Evolutionary conservation across 148 eudicot genomes (phyloP).

Genomic region (Rhododendron ovatum): DNA sequence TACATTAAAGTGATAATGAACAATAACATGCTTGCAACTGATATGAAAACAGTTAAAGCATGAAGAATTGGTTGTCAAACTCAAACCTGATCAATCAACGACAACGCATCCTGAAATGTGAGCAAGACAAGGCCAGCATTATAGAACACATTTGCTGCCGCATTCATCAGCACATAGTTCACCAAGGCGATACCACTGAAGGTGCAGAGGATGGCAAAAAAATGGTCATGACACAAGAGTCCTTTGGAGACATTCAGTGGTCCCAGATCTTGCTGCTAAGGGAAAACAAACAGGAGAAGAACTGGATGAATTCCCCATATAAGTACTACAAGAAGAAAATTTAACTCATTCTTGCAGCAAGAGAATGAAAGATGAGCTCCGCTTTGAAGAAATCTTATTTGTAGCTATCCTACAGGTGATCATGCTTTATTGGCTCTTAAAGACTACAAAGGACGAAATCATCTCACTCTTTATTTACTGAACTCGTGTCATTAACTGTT

Average conservation of each 20-base stretch:
- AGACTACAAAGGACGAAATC: not conserved
- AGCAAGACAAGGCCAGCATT: constrained; percentile 69
- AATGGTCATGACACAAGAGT: constrained; percentile 56
- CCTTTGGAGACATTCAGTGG: constrained; percentile 39
- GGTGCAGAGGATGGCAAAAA: constrained; percentile 54
- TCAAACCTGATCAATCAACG: constrained; percentile 78
- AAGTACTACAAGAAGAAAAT: not conserved
- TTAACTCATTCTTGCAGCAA: not conserved
- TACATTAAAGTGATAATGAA: not conserved
- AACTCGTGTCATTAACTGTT: not conserved
- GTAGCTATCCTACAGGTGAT: not conserved
- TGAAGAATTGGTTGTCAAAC: not conserved
- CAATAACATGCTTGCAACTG: not conserved
- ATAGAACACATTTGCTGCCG: constrained; percentile 73
- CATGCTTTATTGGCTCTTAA: not conserved
- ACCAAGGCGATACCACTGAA: constrained; percentile 83
- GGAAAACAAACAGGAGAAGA: not conserved
- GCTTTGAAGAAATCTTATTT: not conserved
- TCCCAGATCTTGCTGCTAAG: constrained; percentile 50
- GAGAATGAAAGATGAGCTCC: not conserved
- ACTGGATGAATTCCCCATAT: not conserved
- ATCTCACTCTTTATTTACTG: not conserved
- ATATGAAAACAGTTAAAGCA: not conserved
- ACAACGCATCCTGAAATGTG: constrained; percentile 76
- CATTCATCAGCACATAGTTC: constrained; percentile 64